Base-by-base conservation (phyloP, 2,329 filamentous ascomycete genomes). In the Hymenoscyphus fraxineus region DNA sequence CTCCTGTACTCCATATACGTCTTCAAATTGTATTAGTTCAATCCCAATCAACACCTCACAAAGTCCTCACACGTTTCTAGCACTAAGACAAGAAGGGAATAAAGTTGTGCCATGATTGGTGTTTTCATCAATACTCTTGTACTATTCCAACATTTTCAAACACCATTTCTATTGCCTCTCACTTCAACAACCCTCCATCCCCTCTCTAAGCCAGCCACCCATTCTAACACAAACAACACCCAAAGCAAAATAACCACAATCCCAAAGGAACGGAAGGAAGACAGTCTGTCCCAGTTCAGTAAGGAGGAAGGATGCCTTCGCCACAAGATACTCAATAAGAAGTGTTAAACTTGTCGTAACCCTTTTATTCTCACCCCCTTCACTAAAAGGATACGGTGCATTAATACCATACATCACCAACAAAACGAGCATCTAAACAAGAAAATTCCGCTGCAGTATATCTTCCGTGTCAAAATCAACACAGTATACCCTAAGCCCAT, bases 361-460 rank as follows among this genome's bases (percentile, higher is more conserved):
- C 6, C 44, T 65, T 16, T 51, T 54, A 4, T 62, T 40, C 27
- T 27, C 27, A 27, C 27, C 27, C 4, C 15, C 19, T 31, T 62
- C 31, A 2, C 10, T 59, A 44, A 63, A 67, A 1, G 65, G 66
- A 27, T 56, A 69, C 3, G 68, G 68, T 16, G 66, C 68, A 51
- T 69, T 69, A 32, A 69, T 64, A 0, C 68, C 68, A 56, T 68
- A 68, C 1, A 67, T 16, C 32, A 69, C 68, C 2, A 59, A 61
- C 5, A 69, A 62, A n/a, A 67, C n/a, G 7, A 69, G 38, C 22
- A 69, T 68, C 68, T 66, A 69, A 7, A 64, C 40, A 22, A 65
- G 62, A 58, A 69, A 67, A 22, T 62, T 63, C 3, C 68, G 63
- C n/a, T 69, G 66, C 2, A 66, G 6, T 2, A 62, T 31, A 47